phyloP scores from a whole-genome alignment of 73 alveolate species.

The Tetrahymena borealis region DNA sequence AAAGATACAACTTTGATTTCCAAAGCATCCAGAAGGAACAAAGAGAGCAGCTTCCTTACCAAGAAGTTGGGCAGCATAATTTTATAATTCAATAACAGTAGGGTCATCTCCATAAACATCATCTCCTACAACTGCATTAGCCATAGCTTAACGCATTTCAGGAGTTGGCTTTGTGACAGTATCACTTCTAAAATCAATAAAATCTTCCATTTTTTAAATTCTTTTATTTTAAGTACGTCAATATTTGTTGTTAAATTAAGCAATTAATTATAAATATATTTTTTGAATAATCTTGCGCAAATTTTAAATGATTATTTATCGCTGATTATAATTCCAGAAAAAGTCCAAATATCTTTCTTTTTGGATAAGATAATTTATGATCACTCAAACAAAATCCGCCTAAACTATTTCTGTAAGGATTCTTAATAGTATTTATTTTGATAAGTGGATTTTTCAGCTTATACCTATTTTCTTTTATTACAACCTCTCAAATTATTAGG shows the following conservation, averaged over 20 bases:
- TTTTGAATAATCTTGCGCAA: no score
- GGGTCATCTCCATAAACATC: constrained; percentile 62
- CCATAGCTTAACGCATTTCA: constrained; percentile 53
- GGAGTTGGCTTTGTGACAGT: constrained; percentile 55
- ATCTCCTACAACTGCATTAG: constrained; percentile 58
- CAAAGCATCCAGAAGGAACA: constrained; percentile 45
- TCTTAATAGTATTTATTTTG: no score
- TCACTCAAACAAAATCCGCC: no score
- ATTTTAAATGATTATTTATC: no score
- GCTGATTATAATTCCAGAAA: no score
- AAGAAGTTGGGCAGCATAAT: constrained; percentile 36
- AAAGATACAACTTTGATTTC: neutral
- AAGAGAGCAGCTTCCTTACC: constrained; percentile 62
- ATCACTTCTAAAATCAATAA: constrained; percentile 62
- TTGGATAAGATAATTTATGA: no score
- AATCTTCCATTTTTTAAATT: neutral
- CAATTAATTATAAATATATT: neutral
- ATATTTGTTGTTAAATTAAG: no score
- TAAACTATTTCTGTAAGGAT: no score
- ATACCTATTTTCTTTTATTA: no score
- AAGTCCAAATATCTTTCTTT: no score
- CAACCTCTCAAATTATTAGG: no score
- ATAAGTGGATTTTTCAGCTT: no score
- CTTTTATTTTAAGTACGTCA: neutral
- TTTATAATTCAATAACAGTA: constrained; percentile 42